Conservation (phyloP, 192 early-diverging fungal genomes). For the Gamsiella multidivaricata region DNA sequence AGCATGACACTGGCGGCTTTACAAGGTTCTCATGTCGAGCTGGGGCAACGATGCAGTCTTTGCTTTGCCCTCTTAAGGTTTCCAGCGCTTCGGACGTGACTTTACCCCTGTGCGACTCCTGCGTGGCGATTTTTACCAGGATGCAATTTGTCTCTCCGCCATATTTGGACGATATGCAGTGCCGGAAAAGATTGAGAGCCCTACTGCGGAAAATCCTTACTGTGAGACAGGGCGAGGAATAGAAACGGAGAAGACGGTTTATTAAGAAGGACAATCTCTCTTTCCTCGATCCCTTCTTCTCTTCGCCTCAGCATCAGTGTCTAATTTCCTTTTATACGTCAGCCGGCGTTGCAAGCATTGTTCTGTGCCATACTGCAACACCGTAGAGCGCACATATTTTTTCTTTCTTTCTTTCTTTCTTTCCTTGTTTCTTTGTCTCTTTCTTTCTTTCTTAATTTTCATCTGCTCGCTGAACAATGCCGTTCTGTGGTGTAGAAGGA, state of each 20-base stretch:
- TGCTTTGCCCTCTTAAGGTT: neutral
- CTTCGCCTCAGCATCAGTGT: slow-evolving; percentile 6
- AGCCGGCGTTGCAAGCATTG: too few species aligned
- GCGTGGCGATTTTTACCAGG: neutral
- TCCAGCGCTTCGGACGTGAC: neutral
- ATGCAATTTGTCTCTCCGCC: slow-evolving; percentile 5
- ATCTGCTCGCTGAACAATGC: neutral
- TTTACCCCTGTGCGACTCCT: neutral
- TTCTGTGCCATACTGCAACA: too few species aligned
- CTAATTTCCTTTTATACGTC: neutral
- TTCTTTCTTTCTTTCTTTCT: too few species aligned
- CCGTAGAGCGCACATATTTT: neutral
- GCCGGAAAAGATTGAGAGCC: neutral
- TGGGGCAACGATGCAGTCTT: neutral
- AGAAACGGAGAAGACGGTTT: neutral
- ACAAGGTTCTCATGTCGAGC: too few species aligned
- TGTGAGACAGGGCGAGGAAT: neutral
- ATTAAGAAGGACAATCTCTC: neutral
- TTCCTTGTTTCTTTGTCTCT: too few species aligned
- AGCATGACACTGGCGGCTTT: too few species aligned
- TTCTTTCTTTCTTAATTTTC: neutral
- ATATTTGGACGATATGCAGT: neutral
- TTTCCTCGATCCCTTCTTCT: neutral
- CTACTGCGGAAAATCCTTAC: slow-evolving; percentile 2
- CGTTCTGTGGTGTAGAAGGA: slow-evolving; percentile 32